These are phyloP conservation scores for Microstroma glucosiphilum DNA, from an alignment of 1,284 basidiomycete genomes.

Conservation along the genomic window DNA sequence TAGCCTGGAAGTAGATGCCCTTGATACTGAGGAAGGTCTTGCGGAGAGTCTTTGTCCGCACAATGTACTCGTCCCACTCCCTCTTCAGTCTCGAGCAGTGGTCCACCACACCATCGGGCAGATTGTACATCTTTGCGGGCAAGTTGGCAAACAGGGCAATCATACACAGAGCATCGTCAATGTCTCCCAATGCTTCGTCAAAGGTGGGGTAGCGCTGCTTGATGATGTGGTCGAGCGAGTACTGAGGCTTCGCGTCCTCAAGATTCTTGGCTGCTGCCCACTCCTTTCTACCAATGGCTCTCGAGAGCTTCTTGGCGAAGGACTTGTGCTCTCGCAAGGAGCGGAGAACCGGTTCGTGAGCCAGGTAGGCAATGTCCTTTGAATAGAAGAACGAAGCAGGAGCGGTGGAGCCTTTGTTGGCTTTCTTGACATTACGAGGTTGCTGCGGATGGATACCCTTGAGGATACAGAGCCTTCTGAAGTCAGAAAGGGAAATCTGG, in stretches of 20 bases:
- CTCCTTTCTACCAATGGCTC: conserved; percentile 86
- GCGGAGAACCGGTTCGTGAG: conserved; percentile 92
- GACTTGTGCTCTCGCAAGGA: conserved; percentile 96
- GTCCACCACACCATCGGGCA: conserved; percentile 65
- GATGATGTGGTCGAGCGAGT: conserved; percentile 76
- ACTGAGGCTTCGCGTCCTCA: conserved; percentile 73
- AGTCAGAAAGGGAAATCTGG: conserved; percentile 94
- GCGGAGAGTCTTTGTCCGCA: conserved; percentile 76
- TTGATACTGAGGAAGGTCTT: conserved; percentile 97
- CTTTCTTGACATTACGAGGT: conserved; percentile 82
- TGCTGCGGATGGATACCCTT: conserved; percentile 99
- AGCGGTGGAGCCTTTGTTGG: conserved; percentile 94
- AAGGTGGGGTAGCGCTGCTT: conserved; percentile 99
- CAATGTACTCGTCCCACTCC: conserved; percentile 75
- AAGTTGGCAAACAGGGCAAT: conserved; percentile 73
- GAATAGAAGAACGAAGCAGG: conserved; percentile 97
- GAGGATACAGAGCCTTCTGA: conserved; percentile 91
- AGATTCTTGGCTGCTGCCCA: conserved; percentile 91
- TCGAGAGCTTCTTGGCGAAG: conserved; percentile 92
- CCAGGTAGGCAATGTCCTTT: conserved; percentile 95
- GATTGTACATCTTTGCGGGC: conserved; percentile 54
- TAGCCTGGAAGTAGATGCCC: conserved; percentile 96
- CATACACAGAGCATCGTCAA: conserved; percentile 95
- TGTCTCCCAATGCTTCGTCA: conserved; percentile 86
- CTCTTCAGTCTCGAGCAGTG: conserved; percentile 73